phyloP scores from a whole-genome alignment of 257 asterid species.

The Thymus mandschuricus region DNA sequence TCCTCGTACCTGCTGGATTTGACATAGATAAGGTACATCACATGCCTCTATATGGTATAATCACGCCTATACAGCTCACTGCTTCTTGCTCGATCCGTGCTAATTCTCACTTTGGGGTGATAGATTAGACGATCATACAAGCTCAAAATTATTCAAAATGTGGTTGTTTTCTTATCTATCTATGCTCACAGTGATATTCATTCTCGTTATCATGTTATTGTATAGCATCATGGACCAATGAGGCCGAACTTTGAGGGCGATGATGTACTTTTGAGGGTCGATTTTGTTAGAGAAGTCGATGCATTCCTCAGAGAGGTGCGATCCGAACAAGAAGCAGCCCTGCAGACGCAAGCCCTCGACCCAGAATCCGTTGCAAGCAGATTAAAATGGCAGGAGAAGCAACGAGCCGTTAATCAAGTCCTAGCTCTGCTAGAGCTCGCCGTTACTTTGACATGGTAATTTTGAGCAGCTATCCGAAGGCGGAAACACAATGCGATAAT shows the following conservation, averaged over 20 bases:
- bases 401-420: conserved; percentile 74
- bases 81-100: not conserved
- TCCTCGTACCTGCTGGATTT: conserved; percentile 88
- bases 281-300: conserved; percentile 84
- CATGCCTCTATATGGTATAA: not conserved
- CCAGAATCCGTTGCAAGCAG: conserved; percentile 77
- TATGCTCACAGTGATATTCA: too few relatives aligned
- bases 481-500: too few relatives aligned
- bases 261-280: conserved; percentile 78
- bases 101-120: not conserved
- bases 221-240: conserved; percentile 86
- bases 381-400: conserved; percentile 91
- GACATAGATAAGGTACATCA: conserved; percentile 76
- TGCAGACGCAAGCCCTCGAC: conserved; percentile 57
- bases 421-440: conserved; percentile 79
- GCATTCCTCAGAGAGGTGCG: conserved; percentile 78
- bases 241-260: conserved; percentile 64
- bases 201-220: not conserved
- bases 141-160: too few relatives aligned
- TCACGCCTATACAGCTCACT: not conserved
- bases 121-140: too few relatives aligned
- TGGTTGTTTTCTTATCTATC: too few relatives aligned
- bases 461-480: too few relatives aligned
- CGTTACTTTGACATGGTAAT: conserved; percentile 72
- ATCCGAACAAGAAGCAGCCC: conserved; percentile 44